Evolutionary conservation across 352 stramenopile species (phyloP).

Genomic region (Phytophthora pistaciae): DNA sequence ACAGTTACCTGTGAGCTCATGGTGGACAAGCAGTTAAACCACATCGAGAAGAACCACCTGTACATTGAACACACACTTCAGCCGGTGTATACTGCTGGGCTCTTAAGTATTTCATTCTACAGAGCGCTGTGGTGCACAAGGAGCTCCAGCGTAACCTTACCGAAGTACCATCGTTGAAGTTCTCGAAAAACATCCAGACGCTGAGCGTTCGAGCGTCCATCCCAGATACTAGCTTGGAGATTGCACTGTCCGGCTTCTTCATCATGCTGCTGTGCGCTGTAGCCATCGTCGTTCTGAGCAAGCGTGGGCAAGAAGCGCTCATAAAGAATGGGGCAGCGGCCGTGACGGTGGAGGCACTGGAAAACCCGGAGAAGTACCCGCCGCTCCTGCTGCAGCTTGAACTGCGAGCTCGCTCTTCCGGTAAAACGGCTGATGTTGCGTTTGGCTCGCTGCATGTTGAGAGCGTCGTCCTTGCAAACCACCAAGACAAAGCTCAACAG

Average conservation of each 20-base stretch:
- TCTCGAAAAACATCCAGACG: too few species aligned
- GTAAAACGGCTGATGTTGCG: not conserved
- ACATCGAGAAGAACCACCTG: slow-evolving; percentile 44
- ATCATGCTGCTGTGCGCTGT: slow-evolving; percentile 2
- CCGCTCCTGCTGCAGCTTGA: slow-evolving; percentile 9
- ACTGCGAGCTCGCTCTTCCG: not conserved
- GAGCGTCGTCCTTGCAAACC: slow-evolving; percentile 8
- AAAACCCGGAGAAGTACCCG: slow-evolving; percentile 18
- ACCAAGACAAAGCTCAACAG: not conserved
- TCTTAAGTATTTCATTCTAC: slow-evolving; percentile 47
- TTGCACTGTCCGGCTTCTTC: slow-evolving; percentile 5
- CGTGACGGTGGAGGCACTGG: slow-evolving; percentile 2
- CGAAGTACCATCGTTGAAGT: too few species aligned
- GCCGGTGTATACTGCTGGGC: slow-evolving; percentile 37
- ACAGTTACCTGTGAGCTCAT: not conserved
- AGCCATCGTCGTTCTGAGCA: too few species aligned
- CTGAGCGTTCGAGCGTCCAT: slow-evolving; percentile 16
- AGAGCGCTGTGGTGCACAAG: slow-evolving; percentile 33
- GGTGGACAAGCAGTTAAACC: slow-evolving; percentile 11
- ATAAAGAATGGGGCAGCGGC: too few species aligned
- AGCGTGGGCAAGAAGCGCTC: too few species aligned
- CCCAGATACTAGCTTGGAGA: slow-evolving; percentile 4
- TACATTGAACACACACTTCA: slow-evolving; percentile 52
- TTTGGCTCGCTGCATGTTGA: slow-evolving; percentile 14
- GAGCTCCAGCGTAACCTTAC: too few species aligned